A percentile compares a stretch with the other conserved stretches of the same genome.
These are phyloP conservation scores for Tricholoma terreum DNA, from an alignment of 768 basidiomycete genomes.

Conservation along the genomic window DNA sequence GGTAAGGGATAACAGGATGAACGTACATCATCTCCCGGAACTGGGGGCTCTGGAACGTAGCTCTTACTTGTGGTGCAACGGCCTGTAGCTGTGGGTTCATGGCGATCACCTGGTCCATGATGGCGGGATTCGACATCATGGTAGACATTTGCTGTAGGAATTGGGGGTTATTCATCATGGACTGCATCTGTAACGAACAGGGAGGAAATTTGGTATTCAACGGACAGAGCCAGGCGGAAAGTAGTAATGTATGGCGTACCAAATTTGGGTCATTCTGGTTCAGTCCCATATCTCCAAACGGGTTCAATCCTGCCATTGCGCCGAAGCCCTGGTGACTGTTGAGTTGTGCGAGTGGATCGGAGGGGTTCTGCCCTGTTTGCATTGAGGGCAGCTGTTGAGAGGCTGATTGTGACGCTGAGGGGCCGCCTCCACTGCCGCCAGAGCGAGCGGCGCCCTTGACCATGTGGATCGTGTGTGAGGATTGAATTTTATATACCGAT, in stretches of 20 bases:
- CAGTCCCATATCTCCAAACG: slow-evolving; percentile 86
- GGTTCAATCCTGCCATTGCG: slow-evolving; percentile 82
- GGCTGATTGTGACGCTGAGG: slow-evolving; percentile 51
- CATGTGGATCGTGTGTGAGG: slow-evolving; percentile 88
- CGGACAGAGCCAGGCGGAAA: too few species aligned
- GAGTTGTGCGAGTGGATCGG: slow-evolving; percentile 81
- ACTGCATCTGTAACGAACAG: slow-evolving; percentile 82
- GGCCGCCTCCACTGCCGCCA: too few species aligned
- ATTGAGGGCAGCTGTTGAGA: slow-evolving; percentile 81
- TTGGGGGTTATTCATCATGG: slow-evolving; percentile 81
- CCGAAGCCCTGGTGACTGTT: slow-evolving; percentile 80
- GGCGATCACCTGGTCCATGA: slow-evolving; percentile 83
- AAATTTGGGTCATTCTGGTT: slow-evolving; percentile 95
- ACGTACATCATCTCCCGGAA: slow-evolving; percentile 76
- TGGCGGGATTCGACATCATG: slow-evolving; percentile 84
- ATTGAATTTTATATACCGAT: slow-evolving; percentile 86
- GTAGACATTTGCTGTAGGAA: slow-evolving; percentile 86
- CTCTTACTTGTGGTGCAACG: slow-evolving; percentile 82
- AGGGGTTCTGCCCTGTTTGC: slow-evolving; percentile 88
- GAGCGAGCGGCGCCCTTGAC: slow-evolving; percentile 76
- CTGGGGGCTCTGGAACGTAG: slow-evolving; percentile 74
- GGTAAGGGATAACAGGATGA: neutral
- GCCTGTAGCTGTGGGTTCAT: slow-evolving; percentile 72
- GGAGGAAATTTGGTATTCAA: too few species aligned
- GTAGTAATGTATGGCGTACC: too few species aligned